Evolutionary conservation across 306 rosid species (phyloP).

Genomic region (barrel medic (Medicago truncatula)): DNA sequence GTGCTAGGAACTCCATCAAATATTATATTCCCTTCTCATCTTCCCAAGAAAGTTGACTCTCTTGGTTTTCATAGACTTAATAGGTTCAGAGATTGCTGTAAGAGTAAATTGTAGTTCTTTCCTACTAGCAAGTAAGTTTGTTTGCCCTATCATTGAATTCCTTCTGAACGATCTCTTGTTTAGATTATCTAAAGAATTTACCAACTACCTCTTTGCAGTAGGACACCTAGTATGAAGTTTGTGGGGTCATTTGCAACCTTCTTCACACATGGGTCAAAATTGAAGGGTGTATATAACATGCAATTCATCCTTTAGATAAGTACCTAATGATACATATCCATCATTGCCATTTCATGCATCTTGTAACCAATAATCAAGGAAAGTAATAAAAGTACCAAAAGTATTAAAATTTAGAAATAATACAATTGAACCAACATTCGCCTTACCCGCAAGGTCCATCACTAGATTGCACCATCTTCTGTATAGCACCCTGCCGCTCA

Average conservation of each 20-base stretch:
- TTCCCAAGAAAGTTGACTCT: constrained; percentile 28
- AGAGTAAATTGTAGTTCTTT: constrained; percentile 21
- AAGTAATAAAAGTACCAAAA: constrained; percentile 35
- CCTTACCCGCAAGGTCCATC: constrained; percentile 85
- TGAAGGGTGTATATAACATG: neutral
- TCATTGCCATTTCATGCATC: constrained; percentile 18
- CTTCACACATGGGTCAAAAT: constrained; percentile 7
- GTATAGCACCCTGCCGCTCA: constrained; percentile 52
- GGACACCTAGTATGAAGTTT: constrained; percentile 25
- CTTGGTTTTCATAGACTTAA: constrained; percentile 27
- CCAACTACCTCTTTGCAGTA: constrained; percentile 5
- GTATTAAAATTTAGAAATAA: neutral
- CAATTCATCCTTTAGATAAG: constrained; percentile 27
- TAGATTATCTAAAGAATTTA: constrained; percentile 28
- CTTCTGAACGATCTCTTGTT: constrained; percentile 17
- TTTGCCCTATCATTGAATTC: constrained; percentile 10
- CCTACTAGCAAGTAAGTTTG: constrained; percentile 23
- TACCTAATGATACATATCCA: constrained; percentile 15
- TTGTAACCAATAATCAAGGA: constrained; percentile 25
- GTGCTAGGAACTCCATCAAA: constrained; percentile 10
- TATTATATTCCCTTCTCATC: constrained; percentile 15
- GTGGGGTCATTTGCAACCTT: constrained; percentile 15
- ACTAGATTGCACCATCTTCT: constrained; percentile 56
- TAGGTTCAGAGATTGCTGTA: neutral
- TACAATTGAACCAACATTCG: constrained; percentile 27